Evolutionary conservation across 1,284 basidiomycete species (phyloP).

Genomic region (Leccinum griseonigrum): DNA sequence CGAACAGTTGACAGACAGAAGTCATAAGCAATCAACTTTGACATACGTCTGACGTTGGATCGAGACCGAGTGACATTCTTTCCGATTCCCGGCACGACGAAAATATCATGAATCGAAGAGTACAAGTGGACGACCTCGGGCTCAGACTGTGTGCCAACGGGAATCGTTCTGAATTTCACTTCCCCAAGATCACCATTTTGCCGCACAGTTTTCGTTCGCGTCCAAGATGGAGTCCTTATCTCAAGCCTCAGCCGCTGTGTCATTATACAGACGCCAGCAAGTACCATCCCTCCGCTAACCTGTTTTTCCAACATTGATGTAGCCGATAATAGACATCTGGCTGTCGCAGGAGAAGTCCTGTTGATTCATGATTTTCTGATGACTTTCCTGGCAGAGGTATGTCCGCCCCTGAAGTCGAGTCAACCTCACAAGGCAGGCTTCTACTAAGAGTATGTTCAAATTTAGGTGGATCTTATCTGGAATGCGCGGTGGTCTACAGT

Average conservation of each 20-base stretch:
- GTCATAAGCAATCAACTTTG: neutral
- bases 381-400: neutral
- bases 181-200: neutral
- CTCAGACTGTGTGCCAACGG: neutral
- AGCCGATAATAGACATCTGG: neutral
- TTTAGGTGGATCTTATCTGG: constrained; percentile 15
- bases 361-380: neutral
- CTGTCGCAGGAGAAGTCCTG: neutral
- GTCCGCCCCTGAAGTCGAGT: neutral
- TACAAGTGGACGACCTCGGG: neutral
- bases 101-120: neutral
- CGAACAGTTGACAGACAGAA: neutral
- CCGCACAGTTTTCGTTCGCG: neutral
- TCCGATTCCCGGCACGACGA: neutral
- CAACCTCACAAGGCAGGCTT: neutral
- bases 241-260: too few species aligned
- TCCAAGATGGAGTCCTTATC: neutral
- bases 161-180: neutral
- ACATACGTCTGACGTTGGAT: neutral
- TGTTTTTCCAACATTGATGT: neutral
- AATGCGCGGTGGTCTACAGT: constrained; percentile 6
- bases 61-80: neutral
- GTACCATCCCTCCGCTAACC: neutral
- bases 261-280: neutral
- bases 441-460: neutral